Evolutionary conservation across 2,329 filamentous ascomycete species (phyloP), one percentile per base, ranked within the genome.

Genomic region (Pezicula neosporulosa): DNA sequence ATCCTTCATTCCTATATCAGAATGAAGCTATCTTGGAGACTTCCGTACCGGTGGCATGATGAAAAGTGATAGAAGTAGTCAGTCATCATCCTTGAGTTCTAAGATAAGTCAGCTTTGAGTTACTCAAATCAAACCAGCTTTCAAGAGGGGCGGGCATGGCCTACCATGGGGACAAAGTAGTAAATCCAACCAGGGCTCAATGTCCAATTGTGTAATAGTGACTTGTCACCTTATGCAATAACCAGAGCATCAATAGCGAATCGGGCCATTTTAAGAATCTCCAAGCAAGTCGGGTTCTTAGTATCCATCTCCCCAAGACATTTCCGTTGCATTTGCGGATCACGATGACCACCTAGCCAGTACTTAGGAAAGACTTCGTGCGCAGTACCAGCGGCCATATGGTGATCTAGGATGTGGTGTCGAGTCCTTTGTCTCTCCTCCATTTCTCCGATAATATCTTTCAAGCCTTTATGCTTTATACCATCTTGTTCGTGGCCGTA

Each of bases 211-310:
- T 5, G 9, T 3, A 33, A 33, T 10, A 10, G 30, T 13, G 9
- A 38, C 35, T 38, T 16, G 9, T 28, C 15, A 18, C 6, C 36
- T 70, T 60, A 82, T 16, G 77, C 70, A 66, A 85, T 83, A 12
- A 80, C 69, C 21, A 85, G 65, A 27, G 72, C 73, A 28, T 82
- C 76, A 47, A 85, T 70, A 2, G 80, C 77, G 42, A 70, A 59
- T 53, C 76, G 75, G 5, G 82, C 81, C 30, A 81, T 73, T 28
- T 78, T 72, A 16, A 85, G 72, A 33, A 84, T 73, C 51, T 68
- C 70, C 55, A 77, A 62, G 53, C 81, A 85, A 21, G 70, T 68
- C 43, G 72, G 71, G 13, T 55, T 53, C 45, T 66, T 66, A 10
- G 30, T 3, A 33, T 10, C 30, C 30, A 33, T 33, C 36, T 72